phyloP scores from a whole-genome alignment of 1,284 basidiomycete species.

The Sanghuangporus weigelae region DNA sequence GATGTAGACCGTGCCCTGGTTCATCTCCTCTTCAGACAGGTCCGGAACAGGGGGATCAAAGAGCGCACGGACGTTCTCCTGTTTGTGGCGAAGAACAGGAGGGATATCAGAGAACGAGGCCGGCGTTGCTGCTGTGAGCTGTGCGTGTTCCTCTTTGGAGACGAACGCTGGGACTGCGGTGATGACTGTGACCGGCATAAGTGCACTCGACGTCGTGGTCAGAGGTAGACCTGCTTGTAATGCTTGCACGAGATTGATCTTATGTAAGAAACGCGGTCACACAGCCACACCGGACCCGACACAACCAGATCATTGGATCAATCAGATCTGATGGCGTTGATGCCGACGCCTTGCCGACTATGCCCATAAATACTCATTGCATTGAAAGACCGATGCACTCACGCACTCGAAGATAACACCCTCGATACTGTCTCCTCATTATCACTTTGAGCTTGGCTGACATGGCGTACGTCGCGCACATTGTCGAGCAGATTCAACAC shows the following conservation, averaged over 20 bases:
- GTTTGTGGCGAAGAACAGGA: constrained; percentile 36
- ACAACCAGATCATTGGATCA: neutral
- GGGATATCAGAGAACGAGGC: constrained; percentile 52
- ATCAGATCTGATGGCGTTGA: neutral
- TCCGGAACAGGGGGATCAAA: constrained; percentile 31
- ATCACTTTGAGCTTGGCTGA: neutral
- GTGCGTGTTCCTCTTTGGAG: constrained; percentile 63
- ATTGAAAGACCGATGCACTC: neutral
- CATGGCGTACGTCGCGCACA: constrained; percentile 36
- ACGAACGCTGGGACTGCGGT: constrained; percentile 50
- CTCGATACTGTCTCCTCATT: neutral
- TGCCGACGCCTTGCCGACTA: neutral
- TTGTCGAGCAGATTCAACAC: constrained; percentile 56
- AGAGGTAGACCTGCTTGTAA: neutral
- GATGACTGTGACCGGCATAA: constrained; percentile 37
- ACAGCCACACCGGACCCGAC: too few relatives aligned
- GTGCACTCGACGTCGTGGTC: neutral
- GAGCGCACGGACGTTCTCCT: constrained; percentile 32
- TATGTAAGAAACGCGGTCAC: neutral
- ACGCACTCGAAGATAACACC: neutral
- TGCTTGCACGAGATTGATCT: neutral
- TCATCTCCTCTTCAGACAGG: constrained; percentile 25
- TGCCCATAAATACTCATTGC: neutral
- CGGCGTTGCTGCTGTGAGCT: constrained; percentile 70
- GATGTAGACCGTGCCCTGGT: constrained; percentile 36